Percentiles rank a stretch among this genome's conserved stretches.
These are phyloP conservation scores for Botrytis hyacinthi DNA, from an alignment of 2,329 filamentous ascomycete genomes.

Conservation along the genomic window DNA sequence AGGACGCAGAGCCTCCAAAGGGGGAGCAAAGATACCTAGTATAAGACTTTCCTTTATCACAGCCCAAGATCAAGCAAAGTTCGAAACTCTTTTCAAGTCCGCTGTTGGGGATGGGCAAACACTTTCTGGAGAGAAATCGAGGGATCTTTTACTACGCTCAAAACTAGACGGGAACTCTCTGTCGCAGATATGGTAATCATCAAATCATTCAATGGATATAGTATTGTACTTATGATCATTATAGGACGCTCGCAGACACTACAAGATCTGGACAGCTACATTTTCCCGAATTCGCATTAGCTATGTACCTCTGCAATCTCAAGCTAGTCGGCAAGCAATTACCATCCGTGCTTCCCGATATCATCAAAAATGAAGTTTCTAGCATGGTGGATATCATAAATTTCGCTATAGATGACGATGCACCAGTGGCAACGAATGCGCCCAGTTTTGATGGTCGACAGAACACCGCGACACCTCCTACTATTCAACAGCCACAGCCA, in stretches of 20 bases:
- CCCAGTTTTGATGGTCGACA: constrained; percentile 65
- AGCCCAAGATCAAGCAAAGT: constrained; percentile 90
- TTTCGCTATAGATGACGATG: constrained; percentile 81
- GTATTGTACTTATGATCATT: constrained; percentile 29
- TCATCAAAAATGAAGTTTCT: constrained; percentile 92
- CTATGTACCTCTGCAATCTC: constrained; percentile 98
- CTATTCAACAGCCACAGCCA: constrained; percentile 68
- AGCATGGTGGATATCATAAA: constrained; percentile 99
- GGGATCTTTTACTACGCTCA: constrained; percentile 83
- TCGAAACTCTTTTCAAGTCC: constrained; percentile 96
- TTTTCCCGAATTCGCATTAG: constrained; percentile 94
- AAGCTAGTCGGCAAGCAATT: constrained; percentile 84
- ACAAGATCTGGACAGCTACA: constrained; percentile 94
- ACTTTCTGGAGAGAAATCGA: constrained; percentile 88
- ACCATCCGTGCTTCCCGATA: constrained; percentile 73
- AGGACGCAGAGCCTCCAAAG: constrained; percentile 50
- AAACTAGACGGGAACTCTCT: constrained; percentile 83
- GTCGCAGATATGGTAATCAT: constrained; percentile 83
- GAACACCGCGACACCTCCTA: constrained; percentile 50
- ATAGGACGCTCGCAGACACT: constrained; percentile 86
- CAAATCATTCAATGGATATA: constrained; percentile 12
- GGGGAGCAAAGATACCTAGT: constrained; percentile 79
- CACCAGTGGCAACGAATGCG: constrained; percentile 57
- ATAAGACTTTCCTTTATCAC: constrained; percentile 96
- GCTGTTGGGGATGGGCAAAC: constrained; percentile 82